A percentile compares a stretch with the other conserved stretches of the same genome.
These are phyloP conservation scores for Cryptosporidium sp. DNA, from an alignment of 169 alveolate genomes.

Conservation along the genomic window DNA sequence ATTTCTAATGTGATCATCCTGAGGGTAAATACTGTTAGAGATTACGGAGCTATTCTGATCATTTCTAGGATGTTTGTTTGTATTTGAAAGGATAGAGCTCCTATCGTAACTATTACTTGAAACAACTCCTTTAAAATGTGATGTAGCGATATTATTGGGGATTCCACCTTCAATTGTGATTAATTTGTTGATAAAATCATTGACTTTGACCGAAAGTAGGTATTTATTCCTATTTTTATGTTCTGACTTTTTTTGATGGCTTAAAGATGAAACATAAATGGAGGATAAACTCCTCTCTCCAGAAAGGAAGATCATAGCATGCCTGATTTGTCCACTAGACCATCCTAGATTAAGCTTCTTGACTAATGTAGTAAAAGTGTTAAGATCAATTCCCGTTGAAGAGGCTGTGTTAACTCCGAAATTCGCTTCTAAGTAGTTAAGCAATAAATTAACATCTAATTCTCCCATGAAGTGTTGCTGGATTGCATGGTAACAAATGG, in stretches of 20 bases:
- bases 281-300: slow-evolving; percentile 49
- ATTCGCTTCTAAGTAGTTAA: slow-evolving; percentile 48
- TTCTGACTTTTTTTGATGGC: slow-evolving; percentile 9
- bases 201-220: slow-evolving; percentile 62
- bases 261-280: slow-evolving; percentile 25
- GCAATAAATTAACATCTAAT: slow-evolving; percentile 34
- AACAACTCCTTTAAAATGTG: slow-evolving; percentile 9
- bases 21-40: slow-evolving; percentile 12
- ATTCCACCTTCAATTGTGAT: slow-evolving; percentile 69
- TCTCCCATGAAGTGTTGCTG: slow-evolving; percentile 75
- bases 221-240: slow-evolving; percentile 8
- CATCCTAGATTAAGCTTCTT: slow-evolving; percentile 54
- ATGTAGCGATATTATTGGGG: slow-evolving; percentile 52
- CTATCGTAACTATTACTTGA: neutral
- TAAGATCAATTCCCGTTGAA: slow-evolving; percentile 66
- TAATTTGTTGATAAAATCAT: slow-evolving; percentile 65
- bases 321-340: slow-evolving; percentile 74
- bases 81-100: slow-evolving; percentile 22
- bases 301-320: slow-evolving; percentile 65
- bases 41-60: slow-evolving; percentile 9
- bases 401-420: slow-evolving; percentile 69
- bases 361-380: slow-evolving; percentile 54
- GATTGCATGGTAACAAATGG: slow-evolving; percentile 61
- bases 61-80: slow-evolving; percentile 12
- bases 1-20: slow-evolving; percentile 25